Percentiles rank a stretch among this genome's conserved stretches.
Conservation (phyloP, 306 rosid genomes). For the Parietaria judaica region DNA sequence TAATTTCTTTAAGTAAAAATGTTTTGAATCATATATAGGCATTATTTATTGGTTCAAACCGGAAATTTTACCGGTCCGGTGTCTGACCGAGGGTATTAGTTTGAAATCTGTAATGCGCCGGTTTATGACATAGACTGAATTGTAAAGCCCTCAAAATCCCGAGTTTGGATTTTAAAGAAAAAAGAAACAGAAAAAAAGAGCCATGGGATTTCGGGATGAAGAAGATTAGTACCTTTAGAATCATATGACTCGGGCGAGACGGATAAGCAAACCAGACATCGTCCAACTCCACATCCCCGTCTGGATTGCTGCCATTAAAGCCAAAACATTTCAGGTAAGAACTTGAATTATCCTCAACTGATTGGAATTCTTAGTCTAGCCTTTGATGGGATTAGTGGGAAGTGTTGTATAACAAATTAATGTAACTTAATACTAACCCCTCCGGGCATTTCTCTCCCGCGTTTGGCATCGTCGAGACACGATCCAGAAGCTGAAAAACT, state of each 20-base stretch:
- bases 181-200: no score
- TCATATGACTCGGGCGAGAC: constrained; percentile 63
- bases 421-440: constrained; percentile 31
- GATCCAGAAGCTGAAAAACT: constrained; percentile 76
- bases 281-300: constrained; percentile 67
- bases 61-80: no score
- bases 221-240: constrained; percentile 50
- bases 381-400: background rate
- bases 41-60: no score
- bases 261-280: constrained; percentile 89
- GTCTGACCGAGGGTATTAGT: no score
- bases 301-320: constrained; percentile 52
- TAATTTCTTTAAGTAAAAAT: no score
- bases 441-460: constrained; percentile 63
- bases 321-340: constrained; percentile 11
- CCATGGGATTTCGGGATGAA: background rate
- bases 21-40: no score
- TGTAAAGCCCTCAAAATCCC: no score
- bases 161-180: no score
- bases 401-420: background rate
- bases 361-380: background rate
- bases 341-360: background rate
- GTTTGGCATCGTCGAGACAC: constrained; percentile 55
- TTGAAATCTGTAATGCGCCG: no score
- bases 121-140: no score